Evolutionary conservation across 2,329 filamentous ascomycete species (phyloP), one percentile per base, ranked within the genome.

Genomic region (Alternaria solani): DNA sequence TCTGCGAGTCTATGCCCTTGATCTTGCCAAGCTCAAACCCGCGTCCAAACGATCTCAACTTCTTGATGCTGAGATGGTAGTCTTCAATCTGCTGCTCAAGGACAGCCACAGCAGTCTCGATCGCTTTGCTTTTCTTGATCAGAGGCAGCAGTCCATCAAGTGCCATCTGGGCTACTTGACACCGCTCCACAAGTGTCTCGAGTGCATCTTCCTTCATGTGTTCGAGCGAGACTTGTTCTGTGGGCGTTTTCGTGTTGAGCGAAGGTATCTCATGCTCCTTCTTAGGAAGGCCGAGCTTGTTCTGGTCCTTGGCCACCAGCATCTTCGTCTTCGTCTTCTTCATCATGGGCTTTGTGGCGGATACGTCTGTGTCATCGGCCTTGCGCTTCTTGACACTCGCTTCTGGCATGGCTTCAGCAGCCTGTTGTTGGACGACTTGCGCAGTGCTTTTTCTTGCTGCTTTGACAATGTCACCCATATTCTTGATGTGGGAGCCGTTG

Each of bases 81-180:
- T 56, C 44, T 3, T 49, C 26, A 16, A 49, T 26, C 8, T 49
- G 54, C 18, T 48, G 36, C 18, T 56, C 43, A 4, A 56, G 16
- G 3, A 34, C 38, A 11, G 36, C 44, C 11, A 49, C 36, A 36
- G 28, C 36, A 6, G 25, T 34, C 25, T 48, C 26, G 12, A 55
- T 30, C 6, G 43, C 53, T n/a, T 32, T 11, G n/a, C 16, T 43
- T 9, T 43, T 49, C 11, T 43, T 43, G 44, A n/a, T 7, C 3
- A 42, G 14, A 12, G 43, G 53, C 7, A 49, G n/a, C 14, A 48
- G 34, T n/a, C 34, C 36, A 8, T 49, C 18, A 16, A 42, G 36
- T 16, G 43, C 53, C 8, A 25, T 28, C 23, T 47, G 5, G 12
- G 44, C 46, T 5, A 26, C 25, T 5, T 16, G 5, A 2, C 38